Conservation (phyloP, 768 basidiomycete genomes). For the Tylopilus felleus region DNA sequence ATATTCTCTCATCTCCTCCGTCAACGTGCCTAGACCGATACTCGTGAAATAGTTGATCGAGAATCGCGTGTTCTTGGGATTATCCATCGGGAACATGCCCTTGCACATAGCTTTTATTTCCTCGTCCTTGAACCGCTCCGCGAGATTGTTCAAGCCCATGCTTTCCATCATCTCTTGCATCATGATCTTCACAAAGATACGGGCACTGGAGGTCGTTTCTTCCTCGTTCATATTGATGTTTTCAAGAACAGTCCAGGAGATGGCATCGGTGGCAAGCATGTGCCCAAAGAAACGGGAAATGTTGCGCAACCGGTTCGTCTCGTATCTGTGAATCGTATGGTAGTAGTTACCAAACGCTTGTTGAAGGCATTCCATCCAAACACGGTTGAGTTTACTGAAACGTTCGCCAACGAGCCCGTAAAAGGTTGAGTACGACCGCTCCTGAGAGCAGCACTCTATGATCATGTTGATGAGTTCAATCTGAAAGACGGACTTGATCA, state of each 20-base stretch:
- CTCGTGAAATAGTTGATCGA: constrained; percentile 98
- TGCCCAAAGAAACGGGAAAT: constrained; percentile 97
- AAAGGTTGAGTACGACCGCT: constrained; percentile 96
- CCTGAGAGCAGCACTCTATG: constrained; percentile 99
- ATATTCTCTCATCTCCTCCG: constrained; percentile 96
- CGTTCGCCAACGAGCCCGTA: constrained; percentile 96
- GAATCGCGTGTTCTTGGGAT: constrained; percentile 95
- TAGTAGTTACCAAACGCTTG: constrained; percentile 87
- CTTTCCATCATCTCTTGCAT: constrained; percentile 93
- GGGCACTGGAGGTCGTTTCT: constrained; percentile 91
- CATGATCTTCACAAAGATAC: constrained; percentile 97
- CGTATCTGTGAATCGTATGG: constrained; percentile 95
- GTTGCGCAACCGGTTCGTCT: constrained; percentile 96
- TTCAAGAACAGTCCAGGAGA: constrained; percentile 86
- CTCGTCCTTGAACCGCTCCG: constrained; percentile 86
- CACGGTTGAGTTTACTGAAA: constrained; percentile 92
- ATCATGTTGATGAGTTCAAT: constrained; percentile 98
- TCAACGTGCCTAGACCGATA: constrained; percentile 84
- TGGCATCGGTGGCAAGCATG: constrained; percentile 76
- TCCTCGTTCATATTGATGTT: constrained; percentile 94
- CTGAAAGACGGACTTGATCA: constrained; percentile 38
- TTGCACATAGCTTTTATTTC: constrained; percentile 70
- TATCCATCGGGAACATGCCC: constrained; percentile 93
- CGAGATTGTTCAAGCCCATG: constrained; percentile 84
- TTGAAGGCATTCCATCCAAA: constrained; percentile 91